phyloP scores from a whole-genome alignment of 805 yeast species.

The Hanseniaspora lachancei region DNA sequence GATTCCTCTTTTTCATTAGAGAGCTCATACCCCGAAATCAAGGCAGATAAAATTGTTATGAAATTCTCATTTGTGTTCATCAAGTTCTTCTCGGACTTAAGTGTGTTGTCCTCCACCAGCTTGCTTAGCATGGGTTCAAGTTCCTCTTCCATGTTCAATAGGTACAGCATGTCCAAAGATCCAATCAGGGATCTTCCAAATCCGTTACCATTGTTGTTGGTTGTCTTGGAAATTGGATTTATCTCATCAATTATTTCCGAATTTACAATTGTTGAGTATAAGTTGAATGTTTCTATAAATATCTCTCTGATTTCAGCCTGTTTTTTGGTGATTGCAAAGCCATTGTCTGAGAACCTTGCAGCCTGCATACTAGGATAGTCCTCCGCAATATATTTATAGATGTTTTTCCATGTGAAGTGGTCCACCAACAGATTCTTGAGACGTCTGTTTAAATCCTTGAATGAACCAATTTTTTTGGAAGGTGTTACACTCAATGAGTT shows the following conservation, averaged over 20 bases:
- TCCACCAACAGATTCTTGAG: conserved; percentile 22
- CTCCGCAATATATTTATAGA: conserved; percentile 8
- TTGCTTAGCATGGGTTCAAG: conserved; percentile 29
- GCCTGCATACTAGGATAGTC: conserved; percentile 26
- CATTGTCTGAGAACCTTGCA: conserved; percentile 22
- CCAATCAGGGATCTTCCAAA: conserved; percentile 43
- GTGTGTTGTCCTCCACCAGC: conserved; percentile 31
- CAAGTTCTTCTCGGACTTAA: conserved; percentile 28
- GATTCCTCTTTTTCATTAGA: conserved; percentile 28
- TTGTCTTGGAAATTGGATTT: conserved; percentile 27
- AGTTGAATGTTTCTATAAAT: conserved; percentile 33
- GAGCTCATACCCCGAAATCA: conserved; percentile 40
- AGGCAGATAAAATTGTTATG: conserved; percentile 41
- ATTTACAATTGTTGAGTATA: conserved; percentile 32
- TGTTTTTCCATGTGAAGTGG: conserved; percentile 20
- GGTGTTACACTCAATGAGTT: conserved; percentile 14
- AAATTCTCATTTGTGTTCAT: conserved; percentile 41
- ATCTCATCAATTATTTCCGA: conserved; percentile 33
- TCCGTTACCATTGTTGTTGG: conserved; percentile 33
- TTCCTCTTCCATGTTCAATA: conserved; percentile 34
- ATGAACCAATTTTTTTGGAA: conserved; percentile 17
- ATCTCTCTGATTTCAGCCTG: conserved; percentile 27
- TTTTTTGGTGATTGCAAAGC: conserved; percentile 20
- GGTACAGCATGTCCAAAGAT: conserved; percentile 37
- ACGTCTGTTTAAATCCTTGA: conserved; percentile 16